Evolutionary conservation across 2,329 filamentous ascomycete genomes (phyloP), one percentile per base, ranked within the genome.

Genomic region (Diaporthe citriasiana): DNA sequence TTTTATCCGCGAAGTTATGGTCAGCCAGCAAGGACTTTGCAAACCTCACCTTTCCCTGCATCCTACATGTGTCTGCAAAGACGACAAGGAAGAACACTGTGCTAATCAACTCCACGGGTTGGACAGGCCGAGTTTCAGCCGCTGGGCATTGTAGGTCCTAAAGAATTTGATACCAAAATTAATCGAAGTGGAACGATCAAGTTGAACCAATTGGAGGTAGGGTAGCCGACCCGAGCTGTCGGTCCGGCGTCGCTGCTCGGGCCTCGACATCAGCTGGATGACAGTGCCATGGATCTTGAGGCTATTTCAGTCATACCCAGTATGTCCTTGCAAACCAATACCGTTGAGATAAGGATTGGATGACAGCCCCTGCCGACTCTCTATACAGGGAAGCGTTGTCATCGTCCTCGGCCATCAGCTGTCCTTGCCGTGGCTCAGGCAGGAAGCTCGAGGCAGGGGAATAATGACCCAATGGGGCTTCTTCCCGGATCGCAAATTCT

Each of bases 21-120:
- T 92, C 86, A 71, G 91, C 84, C 0, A 92, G 93, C 93, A 93
- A 95, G 83, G 94, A 94, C 77, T 95, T 93, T 0, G 93, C 93
- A 75, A 94, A 92, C 1, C 93, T 84, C 17, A 90, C 83, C 53
- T 73, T 73, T 42, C 84, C 85, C 17, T 78, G n/a, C 25, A 85
- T 85, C 27, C 75, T 78, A 0, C 80, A 76, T 19, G 85, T 79
- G 10, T 84, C 84, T 51, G 83, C 83, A 15, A 85, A 93, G 0
- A 82, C 78, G 0, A 88, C 82, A 59, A 88, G 79, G 25, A 93
- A 82, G 33, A 0, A 91, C 89, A 25, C 87, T 82, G 4, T 90
- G 80, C 79, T 93, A 93, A 80, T 93, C 87, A 81, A 93, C n/a
- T n/a, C n/a, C n/a, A n/a, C n/a, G n/a, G n/a, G n/a, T n/a, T n/a